phyloP scores from a whole-genome alignment of 2,329 filamentous ascomycete genomes.

The Sporothrix brunneoviolacea region DNA sequence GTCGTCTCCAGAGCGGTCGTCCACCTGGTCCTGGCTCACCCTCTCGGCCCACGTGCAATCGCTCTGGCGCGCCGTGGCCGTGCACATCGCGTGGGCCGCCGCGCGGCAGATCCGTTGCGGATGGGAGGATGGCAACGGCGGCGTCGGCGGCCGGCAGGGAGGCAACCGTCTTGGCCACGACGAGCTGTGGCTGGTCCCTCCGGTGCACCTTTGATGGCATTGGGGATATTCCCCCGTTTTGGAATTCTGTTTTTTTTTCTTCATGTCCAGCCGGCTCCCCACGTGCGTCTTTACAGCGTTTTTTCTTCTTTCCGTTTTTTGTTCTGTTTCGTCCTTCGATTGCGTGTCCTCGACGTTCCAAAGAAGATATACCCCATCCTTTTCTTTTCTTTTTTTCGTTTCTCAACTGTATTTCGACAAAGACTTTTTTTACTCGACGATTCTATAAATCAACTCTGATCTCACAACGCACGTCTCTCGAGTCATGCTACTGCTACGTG shows the following conservation, averaged over 20 bases:
- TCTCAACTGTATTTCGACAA: neutral
- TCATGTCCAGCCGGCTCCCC: neutral
- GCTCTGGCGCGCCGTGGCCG: neutral
- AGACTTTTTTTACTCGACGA: neutral
- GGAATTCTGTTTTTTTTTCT: neutral
- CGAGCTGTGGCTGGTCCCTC: neutral
- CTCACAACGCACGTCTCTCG: too few relatives aligned
- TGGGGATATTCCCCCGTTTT: neutral
- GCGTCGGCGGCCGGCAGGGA: neutral
- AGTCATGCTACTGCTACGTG: too few relatives aligned
- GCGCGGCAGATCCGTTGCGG: neutral
- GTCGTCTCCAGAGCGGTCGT: neutral
- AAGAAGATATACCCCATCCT: constrained; percentile 6
- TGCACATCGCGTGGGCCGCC: neutral
- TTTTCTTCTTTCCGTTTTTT: neutral
- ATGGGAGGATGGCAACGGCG: neutral
- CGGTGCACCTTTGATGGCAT: neutral
- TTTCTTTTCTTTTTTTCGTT: neutral
- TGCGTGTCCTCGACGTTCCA: neutral
- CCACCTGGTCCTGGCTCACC: neutral
- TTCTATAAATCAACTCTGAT: too few relatives aligned
- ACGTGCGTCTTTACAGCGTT: neutral
- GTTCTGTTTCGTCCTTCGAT: neutral
- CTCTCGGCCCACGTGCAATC: neutral
- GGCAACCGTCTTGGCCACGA: neutral